phyloP scores from a whole-genome alignment of 164 flowering plant genomes.

The Vitis rotundifolia region DNA sequence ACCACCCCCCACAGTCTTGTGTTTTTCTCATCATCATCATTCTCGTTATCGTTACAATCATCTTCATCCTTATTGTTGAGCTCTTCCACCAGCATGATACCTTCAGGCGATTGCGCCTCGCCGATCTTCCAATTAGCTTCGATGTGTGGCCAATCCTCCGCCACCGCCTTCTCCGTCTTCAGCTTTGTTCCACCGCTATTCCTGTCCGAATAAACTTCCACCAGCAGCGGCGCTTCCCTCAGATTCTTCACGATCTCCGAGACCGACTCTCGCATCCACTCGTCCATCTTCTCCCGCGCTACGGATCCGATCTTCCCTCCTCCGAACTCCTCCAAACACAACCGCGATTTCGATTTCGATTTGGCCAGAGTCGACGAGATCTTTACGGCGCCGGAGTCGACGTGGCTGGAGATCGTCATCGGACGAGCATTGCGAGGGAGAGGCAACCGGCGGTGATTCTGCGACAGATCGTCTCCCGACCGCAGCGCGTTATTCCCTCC shows the following conservation, averaged over 20 bases:
- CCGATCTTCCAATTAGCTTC: constrained; percentile 33
- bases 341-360: background rate
- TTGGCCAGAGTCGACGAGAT: background rate
- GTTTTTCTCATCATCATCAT: constrained; percentile 1
- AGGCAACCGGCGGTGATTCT: background rate
- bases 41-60: constrained; percentile 5
- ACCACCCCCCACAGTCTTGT: constrained; percentile 53
- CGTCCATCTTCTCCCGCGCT: constrained; percentile 31
- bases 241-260: constrained; percentile 54
- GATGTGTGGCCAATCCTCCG: constrained; percentile 33
- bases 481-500: constrained; percentile 4
- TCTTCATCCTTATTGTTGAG: constrained; percentile 7
- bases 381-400: background rate
- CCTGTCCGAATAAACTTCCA: constrained; percentile 19
- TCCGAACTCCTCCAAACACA: background rate
- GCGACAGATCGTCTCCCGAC: background rate
- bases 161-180: constrained; percentile 32
- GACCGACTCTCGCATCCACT: constrained; percentile 53
- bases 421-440: constrained; percentile 1
- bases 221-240: constrained; percentile 47
- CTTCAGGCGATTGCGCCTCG: constrained; percentile 43
- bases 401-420: background rate
- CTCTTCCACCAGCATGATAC: constrained; percentile 55
- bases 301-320: background rate
- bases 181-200: constrained; percentile 11